These are phyloP conservation scores for Punica granatum DNA, from an alignment of 345 rosid species.

Conservation along the genomic window DNA sequence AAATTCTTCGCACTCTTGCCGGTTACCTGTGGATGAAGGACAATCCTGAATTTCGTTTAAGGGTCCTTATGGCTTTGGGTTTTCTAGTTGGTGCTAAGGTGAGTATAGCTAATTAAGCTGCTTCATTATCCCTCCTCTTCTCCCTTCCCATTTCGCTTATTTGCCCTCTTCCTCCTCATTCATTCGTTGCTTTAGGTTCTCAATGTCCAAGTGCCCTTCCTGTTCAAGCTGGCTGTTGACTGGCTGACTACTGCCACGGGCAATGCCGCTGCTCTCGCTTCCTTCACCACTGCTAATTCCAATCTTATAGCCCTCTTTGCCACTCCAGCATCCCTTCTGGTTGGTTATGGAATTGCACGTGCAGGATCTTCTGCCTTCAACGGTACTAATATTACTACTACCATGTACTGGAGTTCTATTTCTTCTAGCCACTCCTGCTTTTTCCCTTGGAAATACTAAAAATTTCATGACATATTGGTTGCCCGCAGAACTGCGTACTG, in stretches of 20 bases:
- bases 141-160: not conserved
- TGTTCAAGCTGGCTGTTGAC: conserved; percentile 90
- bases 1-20: conserved; percentile 71
- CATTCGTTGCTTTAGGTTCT: conserved; percentile 11
- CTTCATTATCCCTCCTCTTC: not conserved
- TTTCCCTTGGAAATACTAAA: not conserved
- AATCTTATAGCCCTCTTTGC: conserved; percentile 53
- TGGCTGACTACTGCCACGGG: conserved; percentile 66
- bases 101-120: not conserved
- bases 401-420: too few relatives aligned
- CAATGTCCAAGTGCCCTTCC: conserved; percentile 93
- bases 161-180: not conserved
- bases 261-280: conserved; percentile 40
- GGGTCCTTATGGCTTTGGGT: conserved; percentile 75
- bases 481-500: conserved; percentile 79
- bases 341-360: conserved; percentile 96
- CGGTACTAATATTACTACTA: conserved; percentile 30
- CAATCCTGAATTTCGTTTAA: conserved; percentile 66
- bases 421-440: not conserved
- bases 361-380: conserved; percentile 77
- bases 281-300: conserved; percentile 57
- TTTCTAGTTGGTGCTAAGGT: conserved; percentile 90
- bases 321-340: conserved; percentile 77
- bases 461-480: conserved; percentile 1
- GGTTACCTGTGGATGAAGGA: conserved; percentile 87